Evolutionary conservation across 1,284 basidiomycete species (phyloP).

Genomic region (Heimioporus retisporus): DNA sequence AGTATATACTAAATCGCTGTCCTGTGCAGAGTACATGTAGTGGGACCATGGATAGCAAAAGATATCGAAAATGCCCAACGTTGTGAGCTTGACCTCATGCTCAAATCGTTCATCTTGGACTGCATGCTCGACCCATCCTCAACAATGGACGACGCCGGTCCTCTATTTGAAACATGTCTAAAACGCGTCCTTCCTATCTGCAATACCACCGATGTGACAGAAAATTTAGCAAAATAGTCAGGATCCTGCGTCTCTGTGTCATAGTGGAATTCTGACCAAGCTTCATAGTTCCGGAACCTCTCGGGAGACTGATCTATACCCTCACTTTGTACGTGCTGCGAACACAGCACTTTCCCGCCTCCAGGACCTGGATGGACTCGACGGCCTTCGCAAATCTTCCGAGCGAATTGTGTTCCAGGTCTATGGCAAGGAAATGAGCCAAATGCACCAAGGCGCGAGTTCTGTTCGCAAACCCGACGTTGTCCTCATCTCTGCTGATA

Average conservation of each 20-base stretch:
- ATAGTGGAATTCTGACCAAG: background rate
- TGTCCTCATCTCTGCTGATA: background rate
- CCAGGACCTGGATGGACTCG: background rate
- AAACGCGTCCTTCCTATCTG: background rate
- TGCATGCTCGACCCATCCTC: background rate
- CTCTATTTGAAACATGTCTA: background rate
- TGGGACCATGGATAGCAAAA: background rate
- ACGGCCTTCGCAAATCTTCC: background rate
- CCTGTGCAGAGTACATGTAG: background rate
- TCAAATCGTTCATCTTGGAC: conserved; percentile 1
- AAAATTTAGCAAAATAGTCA: background rate
- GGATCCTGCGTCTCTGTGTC: background rate
- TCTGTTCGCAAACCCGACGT: conserved; percentile 3
- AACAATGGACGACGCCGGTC: background rate
- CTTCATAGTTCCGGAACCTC: background rate
- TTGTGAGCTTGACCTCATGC: background rate
- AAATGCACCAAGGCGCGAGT: background rate
- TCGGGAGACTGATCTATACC: background rate
- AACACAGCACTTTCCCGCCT: background rate
- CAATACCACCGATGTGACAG: background rate
- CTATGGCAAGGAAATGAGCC: conserved; percentile 1
- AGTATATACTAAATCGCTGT: background rate
- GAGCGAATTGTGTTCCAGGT: background rate
- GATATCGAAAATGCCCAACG: background rate
- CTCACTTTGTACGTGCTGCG: background rate